phyloP scores from a whole-genome alignment of 2,329 filamentous ascomycete genomes.

The Xylariaceae sp. region DNA sequence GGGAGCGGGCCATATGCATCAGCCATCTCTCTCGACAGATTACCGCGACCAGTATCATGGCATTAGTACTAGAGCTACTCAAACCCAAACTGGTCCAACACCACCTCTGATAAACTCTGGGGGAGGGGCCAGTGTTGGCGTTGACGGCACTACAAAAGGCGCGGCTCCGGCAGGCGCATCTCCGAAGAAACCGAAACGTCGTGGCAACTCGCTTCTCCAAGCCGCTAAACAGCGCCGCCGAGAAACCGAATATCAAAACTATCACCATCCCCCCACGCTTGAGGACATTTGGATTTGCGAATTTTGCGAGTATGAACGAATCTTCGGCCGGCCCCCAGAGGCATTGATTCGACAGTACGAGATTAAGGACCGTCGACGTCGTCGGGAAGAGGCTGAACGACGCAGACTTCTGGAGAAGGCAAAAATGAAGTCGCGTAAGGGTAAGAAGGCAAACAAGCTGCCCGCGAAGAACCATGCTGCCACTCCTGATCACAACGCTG shows the following conservation, averaged over 20 bases:
- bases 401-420: conserved; percentile 85
- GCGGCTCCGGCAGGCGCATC: conserved; percentile 41
- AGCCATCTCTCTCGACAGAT: conserved; percentile 17
- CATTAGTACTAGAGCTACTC: conserved; percentile 14
- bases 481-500: conserved; percentile 29
- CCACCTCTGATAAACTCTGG: conserved; percentile 16
- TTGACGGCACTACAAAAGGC: conserved; percentile 43
- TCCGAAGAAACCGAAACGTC: conserved; percentile 65
- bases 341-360: conserved; percentile 91
- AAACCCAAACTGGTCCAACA: conserved; percentile 21
- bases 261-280: conserved; percentile 67
- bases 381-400: conserved; percentile 84
- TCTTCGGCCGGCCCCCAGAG: conserved; percentile 84
- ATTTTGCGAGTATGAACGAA: conserved; percentile 96
- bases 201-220: conserved; percentile 70
- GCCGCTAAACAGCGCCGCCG: conserved; percentile 79
- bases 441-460: conserved; percentile 78
- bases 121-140: conserved; percentile 20
- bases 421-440: conserved; percentile 89
- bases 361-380: conserved; percentile 85
- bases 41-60: conserved; percentile 22
- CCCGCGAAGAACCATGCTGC: conserved; percentile 49
- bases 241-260: conserved; percentile 76
- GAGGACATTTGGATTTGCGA: conserved; percentile 95
- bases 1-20: conserved; percentile 31